Evolutionary conservation across 176 grass and related monocot genomes (phyloP).

Genomic region (Ensete ventricosum): DNA sequence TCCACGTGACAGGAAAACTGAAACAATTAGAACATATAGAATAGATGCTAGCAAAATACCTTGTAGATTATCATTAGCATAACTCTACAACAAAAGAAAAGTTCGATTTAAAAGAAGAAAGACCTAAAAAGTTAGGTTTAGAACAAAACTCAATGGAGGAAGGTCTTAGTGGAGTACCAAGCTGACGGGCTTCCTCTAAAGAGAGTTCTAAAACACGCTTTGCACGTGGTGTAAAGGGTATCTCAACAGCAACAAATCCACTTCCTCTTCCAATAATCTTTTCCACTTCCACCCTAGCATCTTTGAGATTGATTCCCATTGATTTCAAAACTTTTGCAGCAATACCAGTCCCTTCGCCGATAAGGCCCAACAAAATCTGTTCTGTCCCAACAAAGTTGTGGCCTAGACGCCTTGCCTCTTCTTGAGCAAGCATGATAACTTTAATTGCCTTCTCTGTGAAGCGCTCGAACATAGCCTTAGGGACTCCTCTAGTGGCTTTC

Average conservation of each 20-base stretch:
- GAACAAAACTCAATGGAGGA: slow-evolving; percentile 2
- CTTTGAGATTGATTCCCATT: slow-evolving; percentile 97
- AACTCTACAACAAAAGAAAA: neutral
- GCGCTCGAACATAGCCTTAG: slow-evolving; percentile 74
- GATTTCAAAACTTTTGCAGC: slow-evolving; percentile 98
- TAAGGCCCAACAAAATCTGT: slow-evolving; percentile 83
- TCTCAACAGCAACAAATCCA: slow-evolving; percentile 90
- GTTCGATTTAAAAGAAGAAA: neutral
- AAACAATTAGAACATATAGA: too few species aligned
- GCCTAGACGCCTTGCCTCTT: slow-evolving; percentile 78
- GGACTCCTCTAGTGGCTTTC: slow-evolving; percentile 26
- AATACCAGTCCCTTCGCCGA: slow-evolving; percentile 86
- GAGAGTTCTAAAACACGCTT: slow-evolving; percentile 82
- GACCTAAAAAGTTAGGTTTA: neutral
- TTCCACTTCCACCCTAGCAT: slow-evolving; percentile 89
- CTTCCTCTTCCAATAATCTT: slow-evolving; percentile 90
- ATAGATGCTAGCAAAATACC: too few species aligned
- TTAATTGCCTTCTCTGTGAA: slow-evolving; percentile 94
- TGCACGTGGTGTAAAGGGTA: slow-evolving; percentile 86
- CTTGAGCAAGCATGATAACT: slow-evolving; percentile 94
- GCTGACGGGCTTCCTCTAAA: slow-evolving; percentile 82
- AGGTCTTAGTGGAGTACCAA: slow-evolving; percentile 33
- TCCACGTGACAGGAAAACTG: too few species aligned
- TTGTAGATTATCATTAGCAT: too few species aligned
- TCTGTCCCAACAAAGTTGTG: slow-evolving; percentile 93